A percentile compares a stretch with the other conserved stretches of the same genome.
Evolutionary conservation across 2,329 filamentous ascomycete genomes (phyloP).

Genomic region (Fusarium camptoceras): DNA sequence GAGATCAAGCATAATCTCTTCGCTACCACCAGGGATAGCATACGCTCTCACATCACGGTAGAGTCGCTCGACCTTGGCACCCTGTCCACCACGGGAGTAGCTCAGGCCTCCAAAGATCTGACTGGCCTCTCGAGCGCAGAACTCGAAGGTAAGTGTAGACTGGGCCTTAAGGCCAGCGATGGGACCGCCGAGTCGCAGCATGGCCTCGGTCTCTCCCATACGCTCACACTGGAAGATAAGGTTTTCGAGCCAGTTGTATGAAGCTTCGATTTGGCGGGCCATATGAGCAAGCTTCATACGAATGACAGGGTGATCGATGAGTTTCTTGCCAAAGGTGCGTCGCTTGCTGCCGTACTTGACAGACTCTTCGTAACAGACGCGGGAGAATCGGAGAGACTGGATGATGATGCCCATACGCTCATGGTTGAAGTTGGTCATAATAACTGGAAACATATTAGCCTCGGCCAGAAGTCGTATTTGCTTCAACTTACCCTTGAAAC

Average conservation of each 20-base stretch:
- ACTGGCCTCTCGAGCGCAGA: constrained; percentile 93
- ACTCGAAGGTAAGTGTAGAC: constrained; percentile 93
- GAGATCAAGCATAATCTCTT: constrained; percentile 99
- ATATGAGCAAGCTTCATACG: constrained; percentile 98
- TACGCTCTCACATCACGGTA: constrained; percentile 97
- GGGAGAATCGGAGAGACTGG: constrained; percentile 93
- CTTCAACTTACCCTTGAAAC: constrained; percentile 77
- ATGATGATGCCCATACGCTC: constrained; percentile 99
- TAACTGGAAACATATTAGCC: constrained; percentile 65
- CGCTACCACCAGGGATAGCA: constrained; percentile 92
- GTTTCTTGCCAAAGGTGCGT: constrained; percentile 93
- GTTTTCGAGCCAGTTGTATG: constrained; percentile 97
- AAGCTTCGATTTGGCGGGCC: constrained; percentile 96
- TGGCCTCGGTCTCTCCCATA: constrained; percentile 95
- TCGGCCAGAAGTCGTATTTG: constrained; percentile 84
- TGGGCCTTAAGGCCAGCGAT: constrained; percentile 96
- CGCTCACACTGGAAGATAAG: constrained; percentile 91
- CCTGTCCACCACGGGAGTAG: constrained; percentile 93
- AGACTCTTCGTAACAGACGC: constrained; percentile 96
- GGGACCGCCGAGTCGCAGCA: constrained; percentile 93
- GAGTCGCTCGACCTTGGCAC: constrained; percentile 92
- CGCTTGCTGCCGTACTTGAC: constrained; percentile 98
- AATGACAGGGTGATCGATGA: constrained; percentile 97
- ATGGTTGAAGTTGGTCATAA: constrained; percentile 99
- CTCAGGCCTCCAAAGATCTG: constrained; percentile 97